A percentile compares a stretch with the other conserved stretches of the same genome.
phyloP scores from a whole-genome alignment of 441 rosid species.

The Pelargonium cotyledonis region DNA sequence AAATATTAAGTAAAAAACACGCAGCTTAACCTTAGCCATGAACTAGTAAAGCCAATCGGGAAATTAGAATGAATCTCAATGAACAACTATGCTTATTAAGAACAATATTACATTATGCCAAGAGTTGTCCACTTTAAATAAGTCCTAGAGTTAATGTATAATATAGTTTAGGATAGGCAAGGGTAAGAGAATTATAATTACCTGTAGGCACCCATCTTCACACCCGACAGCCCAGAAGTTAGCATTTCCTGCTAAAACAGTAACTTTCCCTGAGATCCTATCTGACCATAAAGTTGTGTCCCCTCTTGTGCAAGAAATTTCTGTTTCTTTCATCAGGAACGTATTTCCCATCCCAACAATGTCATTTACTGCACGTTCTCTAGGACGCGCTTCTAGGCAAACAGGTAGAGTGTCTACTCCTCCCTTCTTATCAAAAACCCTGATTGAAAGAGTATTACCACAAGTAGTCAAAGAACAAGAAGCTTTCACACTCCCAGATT shows the following conservation, averaged over 20 bases:
- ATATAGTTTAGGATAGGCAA: not conserved
- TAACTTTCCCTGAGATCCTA: constrained; percentile 74
- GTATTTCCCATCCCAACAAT: constrained; percentile 58
- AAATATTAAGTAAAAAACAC: not conserved
- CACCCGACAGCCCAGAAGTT: constrained; percentile 98
- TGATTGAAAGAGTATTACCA: constrained; percentile 41
- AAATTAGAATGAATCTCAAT: not conserved
- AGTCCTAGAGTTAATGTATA: too few relatives aligned
- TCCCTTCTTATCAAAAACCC: constrained; percentile 81
- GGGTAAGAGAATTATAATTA: constrained; percentile 18
- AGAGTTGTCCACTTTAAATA: too few relatives aligned
- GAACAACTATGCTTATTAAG: too few relatives aligned
- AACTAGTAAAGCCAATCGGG: too few relatives aligned
- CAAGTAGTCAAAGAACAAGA: constrained; percentile 37
- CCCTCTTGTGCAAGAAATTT: constrained; percentile 63
- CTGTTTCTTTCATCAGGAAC: constrained; percentile 70
- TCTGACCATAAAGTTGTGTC: constrained; percentile 82
- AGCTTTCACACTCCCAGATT: constrained; percentile 45
- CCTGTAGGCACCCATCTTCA: constrained; percentile 96
- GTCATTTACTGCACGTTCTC: constrained; percentile 73
- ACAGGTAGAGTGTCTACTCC: constrained; percentile 55
- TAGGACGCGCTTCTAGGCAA: constrained; percentile 84
- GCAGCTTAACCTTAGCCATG: too few relatives aligned
- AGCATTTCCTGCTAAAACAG: constrained; percentile 91
- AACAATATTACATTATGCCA: not conserved